Percentiles rank a stretch among this genome's conserved stretches.
Conservation (phyloP, 2,329 filamentous ascomycete species). For the Ophiocordyceps robertsii region DNA sequence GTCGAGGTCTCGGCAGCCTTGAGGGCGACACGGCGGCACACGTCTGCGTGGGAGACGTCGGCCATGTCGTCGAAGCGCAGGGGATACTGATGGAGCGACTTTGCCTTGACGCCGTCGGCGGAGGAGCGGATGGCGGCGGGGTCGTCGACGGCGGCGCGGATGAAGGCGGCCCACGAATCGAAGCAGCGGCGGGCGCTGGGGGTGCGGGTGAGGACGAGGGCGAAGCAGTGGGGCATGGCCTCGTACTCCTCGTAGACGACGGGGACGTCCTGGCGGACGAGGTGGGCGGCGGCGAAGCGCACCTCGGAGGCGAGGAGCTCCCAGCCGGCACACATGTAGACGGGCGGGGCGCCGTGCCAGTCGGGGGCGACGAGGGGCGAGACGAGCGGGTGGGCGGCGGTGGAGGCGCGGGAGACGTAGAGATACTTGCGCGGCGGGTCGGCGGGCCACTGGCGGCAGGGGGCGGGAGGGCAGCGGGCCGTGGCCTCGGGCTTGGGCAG, state of each 20-base stretch:
- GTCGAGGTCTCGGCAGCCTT: constrained; percentile 8
- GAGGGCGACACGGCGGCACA: constrained; percentile 23
- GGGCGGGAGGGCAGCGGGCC: constrained; percentile 13
- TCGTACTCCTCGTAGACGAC: constrained; percentile 62
- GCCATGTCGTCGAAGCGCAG: constrained; percentile 29
- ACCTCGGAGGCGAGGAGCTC: constrained; percentile 60
- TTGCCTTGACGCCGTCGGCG: constrained; percentile 34
- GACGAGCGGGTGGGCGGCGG: constrained; percentile 53
- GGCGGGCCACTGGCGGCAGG: constrained; percentile 45
- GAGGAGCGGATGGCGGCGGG: constrained; percentile 20
- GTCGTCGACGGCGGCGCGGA: constrained; percentile 25
- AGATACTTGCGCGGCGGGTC: constrained; percentile 37
- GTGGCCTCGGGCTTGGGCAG: constrained; percentile 34
- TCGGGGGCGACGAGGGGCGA: constrained; percentile 42
- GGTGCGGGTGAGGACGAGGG: constrained; percentile 36
- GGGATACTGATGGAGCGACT: constrained; percentile 33
- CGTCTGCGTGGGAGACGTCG: constrained; percentile 27
- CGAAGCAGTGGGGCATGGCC: constrained; percentile 70
- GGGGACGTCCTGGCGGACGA: constrained; percentile 41
- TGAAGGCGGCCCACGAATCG: constrained; percentile 42
- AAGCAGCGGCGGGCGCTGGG: constrained; percentile 37
- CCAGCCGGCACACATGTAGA: constrained; percentile 57
- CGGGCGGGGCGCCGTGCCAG: constrained; percentile 51
- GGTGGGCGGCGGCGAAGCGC: constrained; percentile 41
- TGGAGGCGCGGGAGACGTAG: constrained; percentile 35